Evolutionary conservation across 2,329 filamentous ascomycete genomes (phyloP).

Genomic region (Botrytis paeoniae): DNA sequence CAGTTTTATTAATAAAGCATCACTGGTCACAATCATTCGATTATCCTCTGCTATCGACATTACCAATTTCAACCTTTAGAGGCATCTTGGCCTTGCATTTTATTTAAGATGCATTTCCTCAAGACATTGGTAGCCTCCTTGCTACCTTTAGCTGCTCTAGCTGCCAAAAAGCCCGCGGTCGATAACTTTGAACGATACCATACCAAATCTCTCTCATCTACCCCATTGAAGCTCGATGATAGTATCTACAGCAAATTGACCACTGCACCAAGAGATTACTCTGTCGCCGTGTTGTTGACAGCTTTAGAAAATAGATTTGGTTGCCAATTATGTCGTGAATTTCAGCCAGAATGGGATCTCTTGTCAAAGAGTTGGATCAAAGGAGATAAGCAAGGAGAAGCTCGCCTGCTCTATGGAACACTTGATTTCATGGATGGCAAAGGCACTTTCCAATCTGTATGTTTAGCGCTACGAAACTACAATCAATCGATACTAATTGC

Average conservation of each 20-base stretch:
- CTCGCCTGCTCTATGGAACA: slow-evolving; percentile 73
- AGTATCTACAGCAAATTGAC: slow-evolving; percentile 72
- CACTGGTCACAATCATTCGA: slow-evolving; percentile 3
- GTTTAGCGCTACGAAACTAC: slow-evolving; percentile 16
- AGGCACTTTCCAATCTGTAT: slow-evolving; percentile 80
- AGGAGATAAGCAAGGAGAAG: slow-evolving; percentile 72
- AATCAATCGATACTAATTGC: slow-evolving; percentile 19
- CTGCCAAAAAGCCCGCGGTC: slow-evolving; percentile 57
- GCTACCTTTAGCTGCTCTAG: slow-evolving; percentile 58
- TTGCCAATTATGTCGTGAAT: slow-evolving; percentile 82
- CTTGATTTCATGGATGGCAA: slow-evolving; percentile 87
- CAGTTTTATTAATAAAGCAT: not conserved
- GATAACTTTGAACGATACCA: slow-evolving; percentile 72
- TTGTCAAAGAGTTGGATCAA: slow-evolving; percentile 82
- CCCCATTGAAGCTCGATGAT: slow-evolving; percentile 77
- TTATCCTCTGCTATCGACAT: not conserved
- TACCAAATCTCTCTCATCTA: slow-evolving; percentile 60
- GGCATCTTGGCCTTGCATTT: slow-evolving; percentile 20
- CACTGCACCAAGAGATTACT: slow-evolving; percentile 76
- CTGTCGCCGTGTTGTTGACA: slow-evolving; percentile 77
- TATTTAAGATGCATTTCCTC: slow-evolving; percentile 64
- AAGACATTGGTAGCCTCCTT: slow-evolving; percentile 60
- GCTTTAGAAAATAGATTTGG: slow-evolving; percentile 80
- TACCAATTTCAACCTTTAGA: not conserved
- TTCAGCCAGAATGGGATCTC: slow-evolving; percentile 92